These are phyloP conservation scores for Elsinoe perseae DNA, from an alignment of 2,329 filamentous ascomycete species.

Conservation along the genomic window DNA sequence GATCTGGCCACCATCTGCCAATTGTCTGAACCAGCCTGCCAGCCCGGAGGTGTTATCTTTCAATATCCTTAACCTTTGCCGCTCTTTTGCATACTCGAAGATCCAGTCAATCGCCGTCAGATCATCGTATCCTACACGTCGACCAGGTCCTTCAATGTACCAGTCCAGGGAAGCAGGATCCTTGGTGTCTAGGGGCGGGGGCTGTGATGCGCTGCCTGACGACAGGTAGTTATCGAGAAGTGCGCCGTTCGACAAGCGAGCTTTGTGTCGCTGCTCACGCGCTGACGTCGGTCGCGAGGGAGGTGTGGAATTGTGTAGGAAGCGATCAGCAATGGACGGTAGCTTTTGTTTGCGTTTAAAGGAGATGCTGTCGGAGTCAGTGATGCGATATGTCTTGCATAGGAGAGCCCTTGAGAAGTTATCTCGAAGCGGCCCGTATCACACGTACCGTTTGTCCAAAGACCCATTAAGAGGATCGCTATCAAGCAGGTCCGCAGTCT, in stretches of 20 bases:
- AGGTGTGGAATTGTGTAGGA: constrained; percentile 28
- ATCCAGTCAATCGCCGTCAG: constrained; percentile 99
- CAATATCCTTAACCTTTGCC: constrained; percentile 74
- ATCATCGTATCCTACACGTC: constrained; percentile 90
- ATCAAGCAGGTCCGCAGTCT: constrained; percentile 38
- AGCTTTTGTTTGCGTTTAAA: constrained; percentile 63
- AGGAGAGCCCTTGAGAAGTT: too few species aligned
- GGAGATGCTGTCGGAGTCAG: constrained; percentile 42
- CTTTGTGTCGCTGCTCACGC: constrained; percentile 20
- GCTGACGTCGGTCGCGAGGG: constrained; percentile 23
- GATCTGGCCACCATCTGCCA: constrained; percentile 80
- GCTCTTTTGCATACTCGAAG: constrained; percentile 95
- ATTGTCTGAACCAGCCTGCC: constrained; percentile 61
- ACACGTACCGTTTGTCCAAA: constrained; percentile 38
- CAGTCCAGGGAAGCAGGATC: constrained; percentile 56
- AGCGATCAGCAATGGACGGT: constrained; percentile 38
- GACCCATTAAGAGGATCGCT: constrained; percentile 32
- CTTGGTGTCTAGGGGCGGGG: constrained; percentile 34
- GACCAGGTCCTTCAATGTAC: constrained; percentile 81
- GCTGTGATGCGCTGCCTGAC: constrained; percentile 19
- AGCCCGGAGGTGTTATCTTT: constrained; percentile 58
- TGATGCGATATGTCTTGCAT: too few species aligned
- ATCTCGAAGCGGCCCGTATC: too few species aligned
- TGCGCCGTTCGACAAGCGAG: constrained; percentile 17
- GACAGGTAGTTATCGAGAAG: constrained; percentile 36